A percentile compares a stretch with the other conserved stretches of the same genome.
phyloP scores from a whole-genome alignment of 495 filamentous ascomycete genomes.

The Entonaema liquescens region DNA sequence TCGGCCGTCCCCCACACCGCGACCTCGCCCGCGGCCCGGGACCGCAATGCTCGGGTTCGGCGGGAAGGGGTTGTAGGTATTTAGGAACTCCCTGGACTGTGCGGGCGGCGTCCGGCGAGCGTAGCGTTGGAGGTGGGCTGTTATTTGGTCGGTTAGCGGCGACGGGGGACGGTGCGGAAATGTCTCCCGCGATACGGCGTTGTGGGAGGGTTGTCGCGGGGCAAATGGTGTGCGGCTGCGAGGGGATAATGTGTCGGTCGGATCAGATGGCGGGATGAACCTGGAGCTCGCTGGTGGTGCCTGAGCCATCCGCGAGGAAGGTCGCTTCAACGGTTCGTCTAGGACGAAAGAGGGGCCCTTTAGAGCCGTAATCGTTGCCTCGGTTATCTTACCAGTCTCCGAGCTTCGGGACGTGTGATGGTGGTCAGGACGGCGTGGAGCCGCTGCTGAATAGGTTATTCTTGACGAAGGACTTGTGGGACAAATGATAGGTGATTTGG shows the following conservation, averaged over 20 bases:
- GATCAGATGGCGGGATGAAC: not conserved
- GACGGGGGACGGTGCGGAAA: conserved; percentile 20
- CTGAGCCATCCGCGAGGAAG: conserved; percentile 29
- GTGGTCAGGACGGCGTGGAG: not conserved
- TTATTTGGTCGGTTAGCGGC: conserved; percentile 23
- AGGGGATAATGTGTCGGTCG: conserved; percentile 12
- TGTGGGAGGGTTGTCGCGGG: conserved; percentile 30
- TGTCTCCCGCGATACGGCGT: not conserved
- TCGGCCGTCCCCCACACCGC: not conserved
- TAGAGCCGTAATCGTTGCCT: conserved; percentile 19
- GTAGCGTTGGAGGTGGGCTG: conserved; percentile 12
- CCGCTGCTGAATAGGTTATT: not conserved
- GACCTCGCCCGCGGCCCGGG: conserved; percentile 11
- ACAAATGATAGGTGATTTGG: conserved; percentile 2
- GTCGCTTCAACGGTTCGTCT: conserved; percentile 44
- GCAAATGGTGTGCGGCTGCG: conserved; percentile 39
- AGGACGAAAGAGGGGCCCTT: conserved; percentile 41
- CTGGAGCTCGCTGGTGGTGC: conserved; percentile 11
- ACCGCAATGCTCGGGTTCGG: conserved; percentile 23
- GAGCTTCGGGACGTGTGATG: not conserved
- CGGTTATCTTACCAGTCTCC: not conserved
- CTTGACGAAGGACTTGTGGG: conserved; percentile 19
- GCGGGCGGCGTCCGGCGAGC: conserved; percentile 32
- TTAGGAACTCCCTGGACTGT: conserved; percentile 35
- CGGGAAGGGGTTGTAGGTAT: conserved; percentile 17